Base-by-base conservation (phyloP, 768 basidiomycete genomes). In the Leccinum variicolor region DNA sequence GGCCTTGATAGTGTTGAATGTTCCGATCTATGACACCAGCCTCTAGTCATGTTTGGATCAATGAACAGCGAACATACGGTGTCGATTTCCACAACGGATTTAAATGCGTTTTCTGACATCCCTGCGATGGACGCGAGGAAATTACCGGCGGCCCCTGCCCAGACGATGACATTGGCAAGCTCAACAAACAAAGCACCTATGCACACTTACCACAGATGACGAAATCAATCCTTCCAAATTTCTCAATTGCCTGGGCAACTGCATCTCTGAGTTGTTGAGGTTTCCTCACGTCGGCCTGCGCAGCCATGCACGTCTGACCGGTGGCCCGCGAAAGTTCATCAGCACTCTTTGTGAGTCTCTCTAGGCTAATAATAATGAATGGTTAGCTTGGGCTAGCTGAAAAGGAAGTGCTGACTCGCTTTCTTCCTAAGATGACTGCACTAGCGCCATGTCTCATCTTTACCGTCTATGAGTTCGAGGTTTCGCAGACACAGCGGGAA, bases 1-100 rank as follows among this genome's bases (percentile, higher is more conserved):
- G 1, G 94, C 94, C 69, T 98, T 98, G 73, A 97, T 81, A 4
- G 95, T 98, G 74, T 97, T 89, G 76, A 84, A 98, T 6, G 93
- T 94, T 11, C 96, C 96, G 28, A 97, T 77, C 89, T 93, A 31
- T 45, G 36, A 54, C 31, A 26, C 19, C 17, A n/a, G 33, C 41
- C 57, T 36, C 34, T 17, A 17, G 11, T 23, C 6, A 50, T 25
- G 8, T 36, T 7, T 23, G 17, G 1, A 19, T 17, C 0, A n/a
- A 54, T 4, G 36, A 41, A 10, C 5, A 49, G 54, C 51, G 17
- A 45, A 72, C 83, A 10, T 67, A 91, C 92, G 10, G 92, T 88
- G 73, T 98, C 96, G 64, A 98, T 98, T 68, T 94, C 92, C 57
- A 98, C 79, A 33, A 98, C 95, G 1, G 94, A 94, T 69, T 79